A percentile compares a stretch with the other conserved stretches of the same genome.
Evolutionary conservation across 2,329 filamentous ascomycete genomes (phyloP).

Genomic region (Colletotrichum orchidophilum): DNA sequence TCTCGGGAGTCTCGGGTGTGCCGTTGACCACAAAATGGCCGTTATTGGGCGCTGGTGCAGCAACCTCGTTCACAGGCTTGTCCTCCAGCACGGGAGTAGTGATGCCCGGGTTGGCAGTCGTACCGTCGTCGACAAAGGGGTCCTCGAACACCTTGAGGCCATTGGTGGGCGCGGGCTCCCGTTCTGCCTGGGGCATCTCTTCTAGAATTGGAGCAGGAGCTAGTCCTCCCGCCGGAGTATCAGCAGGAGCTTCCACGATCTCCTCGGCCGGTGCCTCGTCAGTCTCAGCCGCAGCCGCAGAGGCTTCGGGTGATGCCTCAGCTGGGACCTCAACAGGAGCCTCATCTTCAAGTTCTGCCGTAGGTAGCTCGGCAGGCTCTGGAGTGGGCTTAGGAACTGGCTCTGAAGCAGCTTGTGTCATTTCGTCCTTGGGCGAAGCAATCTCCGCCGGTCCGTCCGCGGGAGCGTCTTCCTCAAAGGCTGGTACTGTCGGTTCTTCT

Average conservation of each 20-base stretch:
- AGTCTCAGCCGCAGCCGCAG: background rate
- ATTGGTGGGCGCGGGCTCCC: constrained; percentile 44
- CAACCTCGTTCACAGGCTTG: constrained; percentile 67
- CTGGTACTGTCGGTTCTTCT: background rate
- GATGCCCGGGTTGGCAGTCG: constrained; percentile 56
- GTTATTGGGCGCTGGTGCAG: constrained; percentile 37
- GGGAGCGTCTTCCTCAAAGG: constrained; percentile 19
- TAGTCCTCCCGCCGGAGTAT: constrained; percentile 24
- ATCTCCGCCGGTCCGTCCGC: constrained; percentile 16
- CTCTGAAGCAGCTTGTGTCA: constrained; percentile 25
- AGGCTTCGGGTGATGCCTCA: constrained; percentile 8
- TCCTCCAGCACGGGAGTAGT: constrained; percentile 66
- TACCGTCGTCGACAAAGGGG: constrained; percentile 62
- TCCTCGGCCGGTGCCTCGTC: background rate
- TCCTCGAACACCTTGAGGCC: constrained; percentile 70
- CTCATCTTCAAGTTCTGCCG: constrained; percentile 40
- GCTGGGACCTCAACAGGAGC: constrained; percentile 13
- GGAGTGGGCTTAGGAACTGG: constrained; percentile 17
- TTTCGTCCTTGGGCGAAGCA: constrained; percentile 13
- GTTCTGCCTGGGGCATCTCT: constrained; percentile 28
- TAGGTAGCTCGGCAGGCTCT: constrained; percentile 24
- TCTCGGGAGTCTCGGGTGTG: constrained; percentile 56
- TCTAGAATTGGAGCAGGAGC: background rate
- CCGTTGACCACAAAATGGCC: constrained; percentile 14
- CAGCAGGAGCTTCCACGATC: constrained; percentile 1